Base-by-base conservation (phyloP, 495 filamentous ascomycete genomes). In the Margaritispora aquatica region DNA sequence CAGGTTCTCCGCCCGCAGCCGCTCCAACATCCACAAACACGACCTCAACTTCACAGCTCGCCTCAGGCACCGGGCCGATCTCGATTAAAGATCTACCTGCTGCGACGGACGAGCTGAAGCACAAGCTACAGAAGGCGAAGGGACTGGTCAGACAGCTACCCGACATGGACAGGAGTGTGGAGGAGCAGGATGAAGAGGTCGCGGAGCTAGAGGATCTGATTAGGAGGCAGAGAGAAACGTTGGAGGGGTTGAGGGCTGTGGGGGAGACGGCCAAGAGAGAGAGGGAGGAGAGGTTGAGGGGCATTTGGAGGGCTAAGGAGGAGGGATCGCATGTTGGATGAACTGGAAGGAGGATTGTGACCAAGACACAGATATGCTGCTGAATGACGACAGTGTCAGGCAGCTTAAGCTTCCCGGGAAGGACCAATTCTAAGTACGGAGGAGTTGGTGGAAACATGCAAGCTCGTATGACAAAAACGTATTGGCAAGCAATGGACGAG, bases 131-230 rank as follows among this genome's bases (percentile, higher is more conserved):
- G 67, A 87, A 84, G 62, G 93, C 92, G 51, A 78, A 88, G 19
- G 74, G 63, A 9, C 83, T 86, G 38, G 77, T 96, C 13, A 77
- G 82, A 58, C 73, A 73, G 54, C 74, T 97, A 61, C 88, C 89
- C 13, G 91, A 95, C 73, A 77, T 94, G 49, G 74, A 84, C 13
- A 79, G 89, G 53, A 80, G 75, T n/a, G 73, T 90, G 1, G 74
- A 80, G 49, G 90, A 96, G 67, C 92, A 96, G 74, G 81, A 90
- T 61, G 79, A 72, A 41, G 92, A 96, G 77, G 92, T 97, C 48
- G 63, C 62, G 48, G 84, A 87, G 66, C 77, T 97, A 47, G 85
- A 92, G 74, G 85, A 80, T 55, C 75, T 79, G 57, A 81, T 88
- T 59, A 70, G 70, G 57, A 76, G 73, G 57, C 80, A 91, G 73